Percentiles rank a stretch among this genome's conserved stretches.
Evolutionary conservation across 768 basidiomycete species (phyloP).

Genomic region (Mycena belliarum): DNA sequence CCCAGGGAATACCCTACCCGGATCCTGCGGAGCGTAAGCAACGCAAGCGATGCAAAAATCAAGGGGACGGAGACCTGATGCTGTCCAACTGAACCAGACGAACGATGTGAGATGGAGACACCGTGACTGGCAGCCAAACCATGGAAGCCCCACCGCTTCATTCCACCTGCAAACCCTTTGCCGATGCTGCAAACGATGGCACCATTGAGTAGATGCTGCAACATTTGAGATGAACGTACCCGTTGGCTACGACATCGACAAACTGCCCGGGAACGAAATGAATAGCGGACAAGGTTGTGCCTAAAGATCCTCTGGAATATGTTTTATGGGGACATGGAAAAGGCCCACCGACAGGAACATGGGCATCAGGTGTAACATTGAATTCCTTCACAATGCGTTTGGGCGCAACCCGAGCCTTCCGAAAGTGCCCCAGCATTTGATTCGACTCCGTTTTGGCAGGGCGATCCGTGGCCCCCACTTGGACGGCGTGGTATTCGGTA

Average conservation of each 20-base stretch:
- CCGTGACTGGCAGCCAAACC: conserved; percentile 94
- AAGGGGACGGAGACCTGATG: conserved; percentile 65
- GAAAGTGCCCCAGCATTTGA: conserved; percentile 89
- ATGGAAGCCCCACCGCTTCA: conserved; percentile 95
- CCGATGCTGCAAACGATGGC: conserved; percentile 73
- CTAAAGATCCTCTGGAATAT: conserved; percentile 39
- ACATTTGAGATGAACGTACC: not conserved
- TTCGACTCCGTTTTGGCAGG: conserved; percentile 69
- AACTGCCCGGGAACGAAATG: conserved; percentile 98
- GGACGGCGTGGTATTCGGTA: conserved; percentile 87
- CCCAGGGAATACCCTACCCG: conserved; percentile 93
- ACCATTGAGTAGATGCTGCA: not conserved
- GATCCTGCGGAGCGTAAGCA: conserved; percentile 59
- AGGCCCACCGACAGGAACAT: conserved; percentile 81
- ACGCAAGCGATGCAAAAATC: not conserved
- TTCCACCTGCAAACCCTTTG: conserved; percentile 94
- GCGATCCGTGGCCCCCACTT: conserved; percentile 83
- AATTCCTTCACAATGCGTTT: conserved; percentile 90
- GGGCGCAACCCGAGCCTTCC: conserved; percentile 75
- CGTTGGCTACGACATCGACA: conserved; percentile 56
- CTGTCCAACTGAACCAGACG: conserved; percentile 89
- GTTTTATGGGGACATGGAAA: not conserved
- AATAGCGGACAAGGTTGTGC: conserved; percentile 84
- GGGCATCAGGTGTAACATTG: conserved; percentile 83
- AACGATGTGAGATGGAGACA: conserved; percentile 92